Percentiles rank a stretch among this genome's conserved stretches.
Evolutionary conservation across 306 rosid species (phyloP).

Genomic region (Ceratonia siliqua): DNA sequence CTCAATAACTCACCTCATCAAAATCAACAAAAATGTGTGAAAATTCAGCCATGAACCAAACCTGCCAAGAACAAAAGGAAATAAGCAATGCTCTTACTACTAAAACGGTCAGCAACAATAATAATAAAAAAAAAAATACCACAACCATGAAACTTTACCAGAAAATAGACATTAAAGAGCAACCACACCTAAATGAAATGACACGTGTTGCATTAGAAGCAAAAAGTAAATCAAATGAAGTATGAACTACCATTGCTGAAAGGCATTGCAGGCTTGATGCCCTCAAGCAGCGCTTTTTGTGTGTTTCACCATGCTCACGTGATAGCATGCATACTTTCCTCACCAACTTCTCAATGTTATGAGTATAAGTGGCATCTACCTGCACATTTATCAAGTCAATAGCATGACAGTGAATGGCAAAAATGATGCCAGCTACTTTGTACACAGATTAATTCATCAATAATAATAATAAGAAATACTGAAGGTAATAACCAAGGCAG

Average conservation of each 20-base stretch:
- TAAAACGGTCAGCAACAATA: not conserved
- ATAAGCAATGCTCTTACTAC: constrained; percentile 5
- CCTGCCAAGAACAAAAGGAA: constrained; percentile 56
- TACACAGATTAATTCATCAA: not conserved
- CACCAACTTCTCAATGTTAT: constrained; percentile 78
- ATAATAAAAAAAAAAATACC: not conserved
- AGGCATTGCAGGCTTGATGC: constrained; percentile 97
- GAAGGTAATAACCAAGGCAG: not conserved
- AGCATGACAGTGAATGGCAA: constrained; percentile 16
- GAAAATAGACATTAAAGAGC: constrained; percentile 2
- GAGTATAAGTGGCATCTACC: constrained; percentile 83
- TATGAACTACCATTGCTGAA: constrained; percentile 80
- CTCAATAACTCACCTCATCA: constrained; percentile 68
- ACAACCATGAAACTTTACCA: not conserved
- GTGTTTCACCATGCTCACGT: constrained; percentile 59
- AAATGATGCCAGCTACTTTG: not conserved
- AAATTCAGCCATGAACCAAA: constrained; percentile 89
- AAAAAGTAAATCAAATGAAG: constrained; percentile 11
- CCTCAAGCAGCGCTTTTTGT: constrained; percentile 61
- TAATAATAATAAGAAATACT: not conserved
- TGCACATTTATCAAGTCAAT: constrained; percentile 45
- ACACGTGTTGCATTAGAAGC: constrained; percentile 1
- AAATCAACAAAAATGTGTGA: constrained; percentile 76
- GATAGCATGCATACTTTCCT: constrained; percentile 72
- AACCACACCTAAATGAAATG: not conserved